Conservation (phyloP, 2,329 filamentous ascomycete genomes). For the Aspergillus latus region DNA sequence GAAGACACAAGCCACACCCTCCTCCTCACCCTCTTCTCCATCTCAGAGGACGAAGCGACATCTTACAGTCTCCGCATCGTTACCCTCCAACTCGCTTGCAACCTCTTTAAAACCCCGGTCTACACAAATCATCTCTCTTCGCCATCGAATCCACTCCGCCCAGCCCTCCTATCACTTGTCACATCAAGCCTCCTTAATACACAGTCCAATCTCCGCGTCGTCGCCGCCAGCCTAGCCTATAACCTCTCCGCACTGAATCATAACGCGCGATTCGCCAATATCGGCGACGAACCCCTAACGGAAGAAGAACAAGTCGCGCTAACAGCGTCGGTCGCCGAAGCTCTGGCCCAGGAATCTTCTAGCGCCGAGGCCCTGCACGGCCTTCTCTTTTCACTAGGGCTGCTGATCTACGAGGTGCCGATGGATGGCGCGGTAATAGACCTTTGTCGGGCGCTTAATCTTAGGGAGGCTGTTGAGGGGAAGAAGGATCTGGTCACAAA, state of each 20-base stretch:
- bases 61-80: conserved; percentile 82
- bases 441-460: conserved; percentile 75
- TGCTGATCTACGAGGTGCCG: conserved; percentile 70
- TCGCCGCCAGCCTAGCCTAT: conserved; percentile 78
- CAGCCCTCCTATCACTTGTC: conserved; percentile 66
- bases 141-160: conserved; percentile 56
- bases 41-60: conserved; percentile 47
- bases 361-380: conserved; percentile 71
- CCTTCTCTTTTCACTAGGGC: conserved; percentile 72
- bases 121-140: conserved; percentile 67
- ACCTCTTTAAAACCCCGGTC: conserved; percentile 77
- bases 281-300: conserved; percentile 54
- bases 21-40: conserved; percentile 59
- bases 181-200: conserved; percentile 78
- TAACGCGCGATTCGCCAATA: conserved; percentile 58
- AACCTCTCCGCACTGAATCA: conserved; percentile 75
- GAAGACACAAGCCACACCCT: conserved; percentile 64
- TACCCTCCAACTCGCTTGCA: conserved; percentile 78
- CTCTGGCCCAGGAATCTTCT: conserved; percentile 56
- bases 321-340: conserved; percentile 76
- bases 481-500: conserved; percentile 49
- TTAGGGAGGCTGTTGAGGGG: conserved; percentile 58
- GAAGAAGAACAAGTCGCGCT: conserved; percentile 77
- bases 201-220: conserved; percentile 73
- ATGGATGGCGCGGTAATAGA: conserved; percentile 75